Evolutionary conservation across 257 asterid species (phyloP).

Genomic region (Solanum dulcamara): DNA sequence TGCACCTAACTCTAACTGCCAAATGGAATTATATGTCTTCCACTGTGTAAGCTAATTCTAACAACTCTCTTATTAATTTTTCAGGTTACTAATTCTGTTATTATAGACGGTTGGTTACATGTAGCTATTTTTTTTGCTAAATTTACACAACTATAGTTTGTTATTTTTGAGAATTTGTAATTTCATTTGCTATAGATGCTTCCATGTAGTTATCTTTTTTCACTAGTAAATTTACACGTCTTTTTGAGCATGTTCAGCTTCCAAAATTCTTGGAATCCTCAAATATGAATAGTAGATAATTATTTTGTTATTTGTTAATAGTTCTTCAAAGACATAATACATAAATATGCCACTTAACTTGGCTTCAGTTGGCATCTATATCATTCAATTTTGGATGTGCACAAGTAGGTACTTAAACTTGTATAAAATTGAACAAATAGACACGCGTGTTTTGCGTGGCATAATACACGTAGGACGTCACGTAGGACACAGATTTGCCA

Average conservation of each 20-base stretch:
- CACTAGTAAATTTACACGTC: background rate
- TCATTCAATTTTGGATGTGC: too few species aligned
- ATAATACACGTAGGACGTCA: too few species aligned
- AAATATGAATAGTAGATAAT: background rate
- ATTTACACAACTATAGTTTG: background rate
- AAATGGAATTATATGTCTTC: slow-evolving; percentile 57
- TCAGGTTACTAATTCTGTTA: background rate
- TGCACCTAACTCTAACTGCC: slow-evolving; percentile 39
- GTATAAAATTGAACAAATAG: too few species aligned
- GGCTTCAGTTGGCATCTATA: too few species aligned
- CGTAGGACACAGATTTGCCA: too few species aligned
- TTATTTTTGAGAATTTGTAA: background rate
- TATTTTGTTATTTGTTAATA: background rate
- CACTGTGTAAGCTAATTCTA: slow-evolving; percentile 31
- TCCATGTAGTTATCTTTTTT: background rate
- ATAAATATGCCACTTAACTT: too few species aligned
- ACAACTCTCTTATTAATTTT: background rate
- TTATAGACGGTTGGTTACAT: background rate
- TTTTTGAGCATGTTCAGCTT: background rate
- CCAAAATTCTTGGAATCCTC: background rate
- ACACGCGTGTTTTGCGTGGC: too few species aligned
- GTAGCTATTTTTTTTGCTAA: background rate
- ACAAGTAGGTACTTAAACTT: too few species aligned
- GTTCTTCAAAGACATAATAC: too few species aligned
- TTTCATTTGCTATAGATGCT: background rate